These are phyloP conservation scores for Camellia japonica DNA, from an alignment of 148 eudicot genomes.

Conservation along the genomic window DNA sequence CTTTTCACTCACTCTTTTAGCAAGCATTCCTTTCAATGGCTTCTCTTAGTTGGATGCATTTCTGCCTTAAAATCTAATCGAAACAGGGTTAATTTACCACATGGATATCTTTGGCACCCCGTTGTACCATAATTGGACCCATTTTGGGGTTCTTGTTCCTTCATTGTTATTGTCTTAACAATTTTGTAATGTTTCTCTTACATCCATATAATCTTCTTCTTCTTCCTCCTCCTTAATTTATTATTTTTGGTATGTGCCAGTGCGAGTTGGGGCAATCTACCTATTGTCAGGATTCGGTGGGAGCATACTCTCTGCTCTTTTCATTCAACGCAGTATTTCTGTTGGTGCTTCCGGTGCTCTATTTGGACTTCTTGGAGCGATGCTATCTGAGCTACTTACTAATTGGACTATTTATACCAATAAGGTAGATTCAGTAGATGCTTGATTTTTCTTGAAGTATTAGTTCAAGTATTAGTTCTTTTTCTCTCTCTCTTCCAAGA, in stretches of 20 bases:
- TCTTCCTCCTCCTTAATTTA: background rate
- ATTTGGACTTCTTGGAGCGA: conserved; percentile 93
- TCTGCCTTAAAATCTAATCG: background rate
- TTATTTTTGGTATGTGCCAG: conserved; percentile 37
- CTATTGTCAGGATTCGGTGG: conserved; percentile 77
- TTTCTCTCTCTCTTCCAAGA: background rate
- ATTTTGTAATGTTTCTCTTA: no score
- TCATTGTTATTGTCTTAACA: no score
- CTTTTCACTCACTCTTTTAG: background rate
- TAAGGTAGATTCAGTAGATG: conserved; percentile 43
- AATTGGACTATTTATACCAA: conserved; percentile 90
- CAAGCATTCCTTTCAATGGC: background rate
- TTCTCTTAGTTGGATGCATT: background rate
- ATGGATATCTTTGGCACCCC: background rate
- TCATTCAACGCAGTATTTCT: conserved; percentile 59
- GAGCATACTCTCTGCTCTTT: conserved; percentile 71
- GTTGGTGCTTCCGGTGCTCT: conserved; percentile 97
- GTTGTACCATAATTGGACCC: background rate
- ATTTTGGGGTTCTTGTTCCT: background rate
- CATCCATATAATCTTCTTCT: background rate
- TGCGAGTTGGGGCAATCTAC: conserved; percentile 72
- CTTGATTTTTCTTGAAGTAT: background rate
- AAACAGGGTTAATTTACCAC: background rate
- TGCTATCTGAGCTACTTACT: conserved; percentile 78
- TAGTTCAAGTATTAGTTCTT: background rate